These are phyloP conservation scores for Ceratobasidium sp. DNA, from an alignment of 1,284 basidiomycete genomes.

Conservation along the genomic window DNA sequence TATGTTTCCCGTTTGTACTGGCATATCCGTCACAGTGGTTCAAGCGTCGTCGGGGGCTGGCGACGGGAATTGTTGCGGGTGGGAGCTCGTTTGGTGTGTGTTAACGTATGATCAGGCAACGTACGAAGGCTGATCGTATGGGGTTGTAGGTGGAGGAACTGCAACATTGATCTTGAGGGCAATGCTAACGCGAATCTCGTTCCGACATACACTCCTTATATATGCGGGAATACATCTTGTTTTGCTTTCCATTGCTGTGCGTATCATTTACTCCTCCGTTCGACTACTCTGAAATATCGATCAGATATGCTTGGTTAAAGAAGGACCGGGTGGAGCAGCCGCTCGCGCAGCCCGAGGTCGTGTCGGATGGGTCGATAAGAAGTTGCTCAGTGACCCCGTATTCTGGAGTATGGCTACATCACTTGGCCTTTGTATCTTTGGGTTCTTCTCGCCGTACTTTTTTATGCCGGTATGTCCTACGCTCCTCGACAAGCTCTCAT, in stretches of 20 bases:
- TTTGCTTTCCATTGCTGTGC: slow-evolving; percentile 42
- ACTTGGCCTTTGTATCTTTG: slow-evolving; percentile 43
- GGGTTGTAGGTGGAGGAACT: slow-evolving; percentile 47
- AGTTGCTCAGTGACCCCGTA: slow-evolving; percentile 43
- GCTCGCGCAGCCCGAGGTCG: slow-evolving; percentile 8
- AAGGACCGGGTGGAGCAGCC: slow-evolving; percentile 24
- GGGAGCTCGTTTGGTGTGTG: slow-evolving; percentile 48
- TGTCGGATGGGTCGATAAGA: slow-evolving; percentile 43
- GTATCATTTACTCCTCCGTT: neutral
- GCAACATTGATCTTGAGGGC: slow-evolving; percentile 46
- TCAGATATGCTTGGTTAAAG: slow-evolving; percentile 27
- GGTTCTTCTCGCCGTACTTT: slow-evolving; percentile 40
- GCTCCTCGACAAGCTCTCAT: slow-evolving; percentile 38
- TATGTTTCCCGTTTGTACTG: slow-evolving; percentile 48
- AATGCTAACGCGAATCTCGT: slow-evolving; percentile 45
- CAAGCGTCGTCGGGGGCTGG: slow-evolving; percentile 47
- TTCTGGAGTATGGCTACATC: slow-evolving; percentile 45
- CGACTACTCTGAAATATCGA: slow-evolving; percentile 9
- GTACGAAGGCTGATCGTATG: neutral
- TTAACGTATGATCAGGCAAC: neutral
- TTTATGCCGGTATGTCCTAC: slow-evolving; percentile 42
- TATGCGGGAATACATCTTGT: slow-evolving; percentile 46
- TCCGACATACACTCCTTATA: slow-evolving; percentile 46
- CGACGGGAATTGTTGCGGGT: slow-evolving; percentile 48
- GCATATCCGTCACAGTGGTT: slow-evolving; percentile 50